Evolutionary conservation across 2,329 filamentous ascomycete species (phyloP).

Genomic region (Diaporthe sp.): DNA sequence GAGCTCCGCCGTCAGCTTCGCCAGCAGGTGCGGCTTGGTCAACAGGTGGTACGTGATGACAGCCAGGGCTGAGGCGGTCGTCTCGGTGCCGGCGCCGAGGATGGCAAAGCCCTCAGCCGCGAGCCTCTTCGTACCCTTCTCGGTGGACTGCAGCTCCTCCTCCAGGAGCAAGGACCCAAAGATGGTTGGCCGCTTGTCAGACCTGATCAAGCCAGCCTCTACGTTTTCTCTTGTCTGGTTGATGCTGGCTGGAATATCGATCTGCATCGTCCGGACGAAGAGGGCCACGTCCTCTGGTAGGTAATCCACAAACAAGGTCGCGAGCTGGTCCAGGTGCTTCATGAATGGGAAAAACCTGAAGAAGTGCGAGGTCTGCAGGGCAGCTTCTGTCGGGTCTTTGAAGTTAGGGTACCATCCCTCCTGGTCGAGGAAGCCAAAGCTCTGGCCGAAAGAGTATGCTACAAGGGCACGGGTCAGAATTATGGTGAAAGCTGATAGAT

Average conservation of each 20-base stretch:
- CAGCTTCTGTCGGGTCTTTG: slow-evolving; percentile 41
- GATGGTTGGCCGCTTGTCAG: slow-evolving; percentile 50
- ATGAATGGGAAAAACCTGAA: slow-evolving; percentile 42
- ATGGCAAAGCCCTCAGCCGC: slow-evolving; percentile 48
- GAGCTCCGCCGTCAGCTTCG: slow-evolving; percentile 48
- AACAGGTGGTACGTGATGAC: slow-evolving; percentile 41
- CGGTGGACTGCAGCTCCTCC: slow-evolving; percentile 45
- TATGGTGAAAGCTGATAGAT: not conserved
- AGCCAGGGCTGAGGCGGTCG: slow-evolving; percentile 41
- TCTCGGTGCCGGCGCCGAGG: slow-evolving; percentile 45
- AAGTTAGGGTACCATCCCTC: slow-evolving; percentile 46
- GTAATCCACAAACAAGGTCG: slow-evolving; percentile 35
- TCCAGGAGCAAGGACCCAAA: slow-evolving; percentile 47
- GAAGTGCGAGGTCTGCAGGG: slow-evolving; percentile 43
- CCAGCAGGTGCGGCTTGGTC: slow-evolving; percentile 25
- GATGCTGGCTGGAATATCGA: slow-evolving; percentile 52
- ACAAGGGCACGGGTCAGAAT: not conserved
- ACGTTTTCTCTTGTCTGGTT: slow-evolving; percentile 48
- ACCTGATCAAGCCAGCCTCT: slow-evolving; percentile 35
- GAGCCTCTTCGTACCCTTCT: slow-evolving; percentile 47
- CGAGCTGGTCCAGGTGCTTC: slow-evolving; percentile 40
- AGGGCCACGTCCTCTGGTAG: slow-evolving; percentile 18
- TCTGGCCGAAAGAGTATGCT: slow-evolving; percentile 41
- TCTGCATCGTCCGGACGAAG: slow-evolving; percentile 49
- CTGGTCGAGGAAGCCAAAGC: slow-evolving; percentile 43